phyloP scores from a whole-genome alignment of 495 filamentous ascomycete genomes.

The Daldinia childiae region DNA sequence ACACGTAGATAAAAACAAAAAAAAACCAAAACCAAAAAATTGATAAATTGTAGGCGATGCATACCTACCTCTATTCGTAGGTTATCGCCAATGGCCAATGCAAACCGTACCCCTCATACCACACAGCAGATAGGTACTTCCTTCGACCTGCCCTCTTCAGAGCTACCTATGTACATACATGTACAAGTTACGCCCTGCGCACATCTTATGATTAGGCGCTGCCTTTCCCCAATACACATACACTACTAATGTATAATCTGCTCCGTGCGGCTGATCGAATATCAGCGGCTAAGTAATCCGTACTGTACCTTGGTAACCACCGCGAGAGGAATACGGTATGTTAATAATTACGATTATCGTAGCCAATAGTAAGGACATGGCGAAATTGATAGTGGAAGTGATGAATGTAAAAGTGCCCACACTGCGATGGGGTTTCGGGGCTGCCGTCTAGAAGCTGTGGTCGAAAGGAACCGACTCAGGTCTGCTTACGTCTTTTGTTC shows the following conservation, averaged over 20 bases:
- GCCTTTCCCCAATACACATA: slow-evolving; percentile 10
- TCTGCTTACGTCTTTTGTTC: slow-evolving; percentile 38
- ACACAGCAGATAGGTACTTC: not conserved
- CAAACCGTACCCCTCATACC: not conserved
- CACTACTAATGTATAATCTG: slow-evolving; percentile 3
- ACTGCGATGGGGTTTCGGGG: slow-evolving; percentile 29
- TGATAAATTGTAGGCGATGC: not conserved
- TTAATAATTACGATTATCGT: slow-evolving; percentile 31
- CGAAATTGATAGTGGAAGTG: slow-evolving; percentile 36
- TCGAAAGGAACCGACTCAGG: slow-evolving; percentile 33
- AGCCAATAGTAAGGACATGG: slow-evolving; percentile 34
- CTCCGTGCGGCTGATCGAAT: slow-evolving; percentile 35
- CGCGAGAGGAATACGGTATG: slow-evolving; percentile 1
- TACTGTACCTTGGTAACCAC: not conserved
- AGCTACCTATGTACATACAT: slow-evolving; percentile 5
- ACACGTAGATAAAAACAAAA: not conserved
- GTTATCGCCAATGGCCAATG: not conserved
- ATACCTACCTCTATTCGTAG: not conserved
- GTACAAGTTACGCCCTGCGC: not conserved
- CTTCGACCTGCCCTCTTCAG: slow-evolving; percentile 32
- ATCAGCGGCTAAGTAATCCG: slow-evolving; percentile 7
- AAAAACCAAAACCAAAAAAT: too few species aligned
- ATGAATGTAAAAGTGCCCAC: slow-evolving; percentile 31
- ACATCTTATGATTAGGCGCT: not conserved
- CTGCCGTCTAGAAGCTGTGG: slow-evolving; percentile 28